A percentile compares a stretch with the other conserved stretches of the same genome.
Conservation (phyloP, 2,329 filamentous ascomycete genomes). For the Phialocephala sp. region DNA sequence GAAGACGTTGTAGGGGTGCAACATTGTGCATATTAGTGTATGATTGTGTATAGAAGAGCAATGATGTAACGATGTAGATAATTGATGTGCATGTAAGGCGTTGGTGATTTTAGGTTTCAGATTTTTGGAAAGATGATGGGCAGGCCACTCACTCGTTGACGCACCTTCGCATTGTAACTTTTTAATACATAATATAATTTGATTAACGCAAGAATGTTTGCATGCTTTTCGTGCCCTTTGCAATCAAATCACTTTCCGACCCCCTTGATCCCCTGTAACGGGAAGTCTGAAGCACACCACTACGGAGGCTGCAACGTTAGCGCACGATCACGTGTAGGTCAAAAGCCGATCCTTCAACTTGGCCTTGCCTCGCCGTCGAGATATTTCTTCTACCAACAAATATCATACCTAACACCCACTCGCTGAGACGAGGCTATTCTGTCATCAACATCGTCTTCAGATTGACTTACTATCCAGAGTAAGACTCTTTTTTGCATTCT, state of each 20-base stretch:
- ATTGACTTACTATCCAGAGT: neutral
- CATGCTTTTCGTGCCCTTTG: neutral
- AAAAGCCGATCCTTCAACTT: neutral
- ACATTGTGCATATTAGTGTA: constrained; percentile 7
- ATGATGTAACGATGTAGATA: constrained; percentile 35
- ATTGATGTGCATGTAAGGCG: constrained; percentile 21
- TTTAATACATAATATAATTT: constrained; percentile 24
- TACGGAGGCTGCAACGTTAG: neutral
- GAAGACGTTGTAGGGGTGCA: constrained; percentile 32
- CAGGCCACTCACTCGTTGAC: constrained; percentile 28
- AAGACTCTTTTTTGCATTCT: neutral
- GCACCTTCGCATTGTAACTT: constrained; percentile 11
- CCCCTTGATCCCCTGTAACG: no score
- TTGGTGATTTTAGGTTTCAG: constrained; percentile 18
- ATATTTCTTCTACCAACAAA: neutral
- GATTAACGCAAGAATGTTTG: constrained; percentile 1
- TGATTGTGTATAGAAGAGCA: constrained; percentile 4
- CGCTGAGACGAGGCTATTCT: neutral
- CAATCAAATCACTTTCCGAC: neutral
- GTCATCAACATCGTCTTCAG: neutral
- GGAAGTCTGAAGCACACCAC: neutral
- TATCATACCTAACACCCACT: neutral
- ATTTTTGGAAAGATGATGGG: constrained; percentile 22
- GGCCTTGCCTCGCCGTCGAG: neutral
- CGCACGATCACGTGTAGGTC: neutral